phyloP scores from a whole-genome alignment of 169 alveolate species.

The Plasmodium berghei region DNA sequence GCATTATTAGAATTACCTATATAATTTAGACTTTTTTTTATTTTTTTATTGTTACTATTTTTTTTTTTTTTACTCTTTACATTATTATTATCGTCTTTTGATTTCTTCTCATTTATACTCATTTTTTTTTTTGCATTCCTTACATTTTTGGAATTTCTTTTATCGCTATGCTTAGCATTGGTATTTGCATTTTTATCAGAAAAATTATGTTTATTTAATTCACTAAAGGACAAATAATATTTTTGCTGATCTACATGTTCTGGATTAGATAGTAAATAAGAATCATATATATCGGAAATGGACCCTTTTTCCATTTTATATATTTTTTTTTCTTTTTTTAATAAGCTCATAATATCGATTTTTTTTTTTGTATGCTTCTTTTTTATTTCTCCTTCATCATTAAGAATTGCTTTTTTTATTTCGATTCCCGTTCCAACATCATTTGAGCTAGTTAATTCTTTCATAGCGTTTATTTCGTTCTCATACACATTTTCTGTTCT shows the following conservation, averaged over 20 bases:
- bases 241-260: constrained; percentile 33
- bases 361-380: constrained; percentile 3
- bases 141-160: background rate
- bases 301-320: constrained; percentile 9
- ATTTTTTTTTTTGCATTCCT: background rate
- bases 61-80: constrained; percentile 21
- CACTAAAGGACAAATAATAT: constrained; percentile 63
- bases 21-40: constrained; percentile 1
- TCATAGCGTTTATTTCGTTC: constrained; percentile 62
- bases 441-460: constrained; percentile 28
- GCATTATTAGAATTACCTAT: background rate
- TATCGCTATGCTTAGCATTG: constrained; percentile 2
- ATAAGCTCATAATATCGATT: constrained; percentile 50
- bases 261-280: constrained; percentile 42
- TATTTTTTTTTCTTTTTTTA: constrained; percentile 47
- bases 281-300: constrained; percentile 38
- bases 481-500: constrained; percentile 72
- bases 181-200: constrained; percentile 13
- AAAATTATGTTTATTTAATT: constrained; percentile 28
- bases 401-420: background rate
- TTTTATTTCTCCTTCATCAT: constrained; percentile 10
- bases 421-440: constrained; percentile 4
- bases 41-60: constrained; percentile 17
- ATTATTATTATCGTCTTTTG: constrained; percentile 4
- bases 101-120: background rate